phyloP scores from a whole-genome alignment of 202 grass and related monocot species.

The Panicum hallii region DNA sequence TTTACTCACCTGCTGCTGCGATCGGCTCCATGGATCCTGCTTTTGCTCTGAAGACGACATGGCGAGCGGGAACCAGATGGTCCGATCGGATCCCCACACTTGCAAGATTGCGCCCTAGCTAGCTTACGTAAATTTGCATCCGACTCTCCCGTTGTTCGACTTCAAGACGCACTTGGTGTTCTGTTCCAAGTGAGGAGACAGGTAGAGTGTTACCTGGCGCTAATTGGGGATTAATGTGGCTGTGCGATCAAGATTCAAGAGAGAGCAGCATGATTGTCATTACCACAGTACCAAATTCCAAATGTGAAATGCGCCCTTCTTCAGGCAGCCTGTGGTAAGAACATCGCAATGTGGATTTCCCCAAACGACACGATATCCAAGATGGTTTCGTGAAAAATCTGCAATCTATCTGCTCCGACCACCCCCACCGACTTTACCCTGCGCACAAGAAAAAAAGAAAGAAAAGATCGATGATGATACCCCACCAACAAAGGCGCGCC shows the following conservation, averaged over 20 bases:
- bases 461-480: background rate
- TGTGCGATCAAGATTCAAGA: background rate
- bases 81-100: background rate
- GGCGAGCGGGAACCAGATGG: background rate
- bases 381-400: background rate
- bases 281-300: background rate
- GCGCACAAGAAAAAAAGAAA: background rate
- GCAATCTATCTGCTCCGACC: background rate
- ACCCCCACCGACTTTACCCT: constrained; percentile 28
- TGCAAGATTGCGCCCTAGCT: background rate
- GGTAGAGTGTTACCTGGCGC: background rate
- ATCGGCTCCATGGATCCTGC: background rate
- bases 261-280: background rate
- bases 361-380: background rate
- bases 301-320: background rate
- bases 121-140: constrained; percentile 36
- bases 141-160: background rate
- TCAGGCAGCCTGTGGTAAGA: background rate
- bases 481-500: constrained; percentile 32
- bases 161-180: too few species aligned
- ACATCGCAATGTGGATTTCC: background rate
- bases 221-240: background rate
- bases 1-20: background rate
- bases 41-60: background rate
- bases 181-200: constrained; percentile 5